Evolutionary conservation across 305 asterid genomes (phyloP).

Genomic region (Coffea humblotiana): DNA sequence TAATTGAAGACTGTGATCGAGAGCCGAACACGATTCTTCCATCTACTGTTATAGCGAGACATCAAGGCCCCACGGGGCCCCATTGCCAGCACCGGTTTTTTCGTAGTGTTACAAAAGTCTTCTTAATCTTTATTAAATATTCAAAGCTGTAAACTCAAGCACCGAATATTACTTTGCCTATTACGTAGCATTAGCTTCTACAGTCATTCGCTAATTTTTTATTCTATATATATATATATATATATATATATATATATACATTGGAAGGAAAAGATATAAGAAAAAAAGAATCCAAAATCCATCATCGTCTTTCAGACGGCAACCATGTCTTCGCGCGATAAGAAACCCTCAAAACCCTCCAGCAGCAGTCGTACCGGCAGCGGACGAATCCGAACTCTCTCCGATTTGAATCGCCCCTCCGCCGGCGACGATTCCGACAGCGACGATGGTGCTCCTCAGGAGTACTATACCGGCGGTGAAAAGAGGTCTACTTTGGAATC

Average conservation of each 20-base stretch:
- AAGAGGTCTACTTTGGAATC: slow-evolving; percentile 50
- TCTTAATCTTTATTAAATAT: too few species aligned
- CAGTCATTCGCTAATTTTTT: too few species aligned
- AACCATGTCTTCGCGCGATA: slow-evolving; percentile 71
- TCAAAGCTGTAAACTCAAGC: not conserved
- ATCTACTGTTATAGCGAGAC: too few species aligned
- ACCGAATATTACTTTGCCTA: not conserved
- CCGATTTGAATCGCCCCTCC: slow-evolving; percentile 85
- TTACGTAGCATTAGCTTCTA: too few species aligned
- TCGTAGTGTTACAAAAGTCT: too few species aligned
- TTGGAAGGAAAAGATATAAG: too few species aligned
- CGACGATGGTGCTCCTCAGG: slow-evolving; percentile 80
- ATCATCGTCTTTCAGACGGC: not conserved
- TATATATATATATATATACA: too few species aligned
- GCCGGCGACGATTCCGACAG: slow-evolving; percentile 75
- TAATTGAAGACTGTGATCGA: too few species aligned
- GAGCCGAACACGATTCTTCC: too few species aligned
- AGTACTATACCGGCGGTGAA: slow-evolving; percentile 88
- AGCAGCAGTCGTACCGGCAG: slow-evolving; percentile 47
- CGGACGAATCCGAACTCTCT: slow-evolving; percentile 86
- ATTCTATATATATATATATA: too few species aligned
- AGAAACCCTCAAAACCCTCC: slow-evolving; percentile 71
- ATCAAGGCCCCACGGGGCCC: too few species aligned
- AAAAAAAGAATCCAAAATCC: not conserved
- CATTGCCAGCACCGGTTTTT: too few species aligned